Conservation (phyloP, 768 basidiomycete species). For the Mycena polygramma region DNA sequence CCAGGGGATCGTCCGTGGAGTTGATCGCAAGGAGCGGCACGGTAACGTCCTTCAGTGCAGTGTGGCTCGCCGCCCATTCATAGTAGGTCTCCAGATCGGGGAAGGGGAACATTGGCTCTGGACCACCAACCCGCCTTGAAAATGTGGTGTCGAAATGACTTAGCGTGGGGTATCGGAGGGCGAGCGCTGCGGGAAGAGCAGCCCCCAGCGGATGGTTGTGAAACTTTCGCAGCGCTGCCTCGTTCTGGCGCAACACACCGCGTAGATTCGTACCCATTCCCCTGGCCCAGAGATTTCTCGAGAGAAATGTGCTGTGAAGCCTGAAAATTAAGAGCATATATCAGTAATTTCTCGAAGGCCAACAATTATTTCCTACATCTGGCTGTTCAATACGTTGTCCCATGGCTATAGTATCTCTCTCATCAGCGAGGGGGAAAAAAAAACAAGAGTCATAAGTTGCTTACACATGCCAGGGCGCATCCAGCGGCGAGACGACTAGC, state of each 20-base stretch:
- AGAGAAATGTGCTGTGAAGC: slow-evolving; percentile 8
- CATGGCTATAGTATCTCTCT: neutral
- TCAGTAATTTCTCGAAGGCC: neutral
- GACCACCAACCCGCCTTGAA: slow-evolving; percentile 17
- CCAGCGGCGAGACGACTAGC: slow-evolving; percentile 11
- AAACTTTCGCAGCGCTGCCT: slow-evolving; percentile 8
- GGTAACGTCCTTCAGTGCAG: slow-evolving; percentile 6
- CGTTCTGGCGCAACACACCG: slow-evolving; percentile 1
- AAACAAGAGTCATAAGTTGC: neutral
- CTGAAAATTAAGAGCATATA: neutral
- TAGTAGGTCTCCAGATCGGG: slow-evolving; percentile 6
- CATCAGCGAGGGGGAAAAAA: no score
- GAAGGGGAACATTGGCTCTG: slow-evolving; percentile 15
- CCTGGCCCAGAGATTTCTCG: slow-evolving; percentile 10
- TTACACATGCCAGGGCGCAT: slow-evolving; percentile 16
- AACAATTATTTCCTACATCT: neutral
- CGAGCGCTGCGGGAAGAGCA: slow-evolving; percentile 4
- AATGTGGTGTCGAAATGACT: slow-evolving; percentile 15
- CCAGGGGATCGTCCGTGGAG: slow-evolving; percentile 22
- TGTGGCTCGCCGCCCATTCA: slow-evolving; percentile 16
- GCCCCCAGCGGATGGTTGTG: neutral
- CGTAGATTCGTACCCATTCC: slow-evolving; percentile 16
- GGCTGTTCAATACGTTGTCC: slow-evolving; percentile 22
- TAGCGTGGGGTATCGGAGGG: slow-evolving; percentile 13
- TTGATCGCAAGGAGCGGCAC: slow-evolving; percentile 16